Evolutionary conservation across 1,139 yeast species (phyloP).

Genomic region (Suhomyces chickasaworum): DNA sequence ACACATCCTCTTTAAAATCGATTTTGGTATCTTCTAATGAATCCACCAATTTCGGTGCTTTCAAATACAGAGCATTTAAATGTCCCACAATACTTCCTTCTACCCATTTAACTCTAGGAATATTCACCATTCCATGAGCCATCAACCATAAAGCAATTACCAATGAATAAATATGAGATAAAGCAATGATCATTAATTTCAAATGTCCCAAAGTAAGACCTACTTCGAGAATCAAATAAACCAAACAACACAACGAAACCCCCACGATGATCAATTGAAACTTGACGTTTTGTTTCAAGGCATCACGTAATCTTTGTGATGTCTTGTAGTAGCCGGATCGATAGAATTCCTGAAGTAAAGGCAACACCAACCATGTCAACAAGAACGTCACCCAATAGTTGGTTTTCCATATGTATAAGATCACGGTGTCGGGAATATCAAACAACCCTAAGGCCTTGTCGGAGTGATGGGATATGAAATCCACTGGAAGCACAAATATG

Average conservation of each 20-base stretch:
- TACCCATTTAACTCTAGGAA: slow-evolving; percentile 63
- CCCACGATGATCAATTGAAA: slow-evolving; percentile 62
- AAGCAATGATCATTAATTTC: slow-evolving; percentile 70
- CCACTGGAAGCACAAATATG: slow-evolving; percentile 43
- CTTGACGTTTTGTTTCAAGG: slow-evolving; percentile 56
- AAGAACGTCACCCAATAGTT: slow-evolving; percentile 81
- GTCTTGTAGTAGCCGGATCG: slow-evolving; percentile 66
- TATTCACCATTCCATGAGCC: slow-evolving; percentile 76
- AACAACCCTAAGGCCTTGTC: slow-evolving; percentile 26
- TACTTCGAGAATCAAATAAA: slow-evolving; percentile 62
- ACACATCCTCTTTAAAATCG: slow-evolving; percentile 63
- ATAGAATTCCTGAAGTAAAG: slow-evolving; percentile 71
- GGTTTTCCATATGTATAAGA: slow-evolving; percentile 65
- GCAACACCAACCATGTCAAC: slow-evolving; percentile 74
- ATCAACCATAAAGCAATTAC: slow-evolving; percentile 78
- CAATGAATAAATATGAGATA: slow-evolving; percentile 79
- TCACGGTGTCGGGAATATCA: slow-evolving; percentile 41
- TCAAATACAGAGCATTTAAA: slow-evolving; percentile 49
- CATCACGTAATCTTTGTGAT: slow-evolving; percentile 51
- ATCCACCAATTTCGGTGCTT: slow-evolving; percentile 62
- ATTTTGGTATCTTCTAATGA: slow-evolving; percentile 65
- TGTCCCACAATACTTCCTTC: slow-evolving; percentile 45
- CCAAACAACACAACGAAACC: slow-evolving; percentile 53
- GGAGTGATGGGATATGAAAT: slow-evolving; percentile 39
- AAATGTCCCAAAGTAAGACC: slow-evolving; percentile 61